Conservation (phyloP, 768 basidiomycete genomes). For the Mrakia hoshinonis region DNA sequence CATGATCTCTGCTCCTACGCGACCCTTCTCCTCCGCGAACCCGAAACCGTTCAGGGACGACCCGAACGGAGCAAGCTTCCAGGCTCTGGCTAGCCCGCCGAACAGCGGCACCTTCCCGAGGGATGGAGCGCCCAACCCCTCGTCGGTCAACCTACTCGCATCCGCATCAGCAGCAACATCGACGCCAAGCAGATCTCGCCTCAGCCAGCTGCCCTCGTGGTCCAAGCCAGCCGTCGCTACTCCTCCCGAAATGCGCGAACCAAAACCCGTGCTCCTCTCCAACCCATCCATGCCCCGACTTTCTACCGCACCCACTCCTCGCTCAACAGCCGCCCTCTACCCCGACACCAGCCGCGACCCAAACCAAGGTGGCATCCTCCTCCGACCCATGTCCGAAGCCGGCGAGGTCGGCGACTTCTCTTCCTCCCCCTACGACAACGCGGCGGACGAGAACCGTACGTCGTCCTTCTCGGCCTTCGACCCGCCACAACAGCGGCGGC, state of each 20-base stretch:
- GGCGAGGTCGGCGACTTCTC: neutral
- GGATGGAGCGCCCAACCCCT: neutral
- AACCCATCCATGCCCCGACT: neutral
- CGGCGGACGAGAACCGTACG: neutral
- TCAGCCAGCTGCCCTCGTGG: too few relatives aligned
- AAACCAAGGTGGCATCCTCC: neutral
- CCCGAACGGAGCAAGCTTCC: neutral
- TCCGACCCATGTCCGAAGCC: neutral
- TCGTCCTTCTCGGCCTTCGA: neutral
- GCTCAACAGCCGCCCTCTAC: neutral
- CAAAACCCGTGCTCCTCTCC: neutral
- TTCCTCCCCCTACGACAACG: neutral
- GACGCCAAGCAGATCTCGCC: too few relatives aligned
- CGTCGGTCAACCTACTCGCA: neutral
- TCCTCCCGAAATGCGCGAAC: neutral
- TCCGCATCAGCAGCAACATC: neutral
- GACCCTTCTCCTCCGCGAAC: constrained; percentile 9
- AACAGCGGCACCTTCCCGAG: neutral
- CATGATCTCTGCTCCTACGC: neutral
- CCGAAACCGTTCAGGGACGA: neutral
- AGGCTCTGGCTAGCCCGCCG: neutral
- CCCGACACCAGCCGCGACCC: too few relatives aligned
- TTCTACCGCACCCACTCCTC: neutral
- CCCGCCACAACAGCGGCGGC: neutral
- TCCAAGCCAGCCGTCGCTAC: neutral